phyloP scores from a whole-genome alignment of 2,329 filamentous ascomycete species.

The Gliomastix tumulicola region DNA sequence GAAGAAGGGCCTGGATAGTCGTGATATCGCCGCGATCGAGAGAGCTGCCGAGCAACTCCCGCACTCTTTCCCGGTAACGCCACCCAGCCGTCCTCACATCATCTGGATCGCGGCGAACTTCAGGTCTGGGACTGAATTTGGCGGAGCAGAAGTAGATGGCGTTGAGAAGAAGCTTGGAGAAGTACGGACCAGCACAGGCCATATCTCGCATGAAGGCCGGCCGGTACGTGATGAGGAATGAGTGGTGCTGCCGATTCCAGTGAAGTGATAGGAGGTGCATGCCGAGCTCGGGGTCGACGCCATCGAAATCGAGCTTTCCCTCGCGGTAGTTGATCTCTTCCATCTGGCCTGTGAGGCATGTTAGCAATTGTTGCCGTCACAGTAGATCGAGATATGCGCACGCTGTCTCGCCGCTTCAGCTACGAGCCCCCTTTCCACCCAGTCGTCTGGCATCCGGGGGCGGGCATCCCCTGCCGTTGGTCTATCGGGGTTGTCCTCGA shows the following conservation, averaged over 20 bases:
- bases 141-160: slow-evolving; percentile 40
- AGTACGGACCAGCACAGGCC: slow-evolving; percentile 47
- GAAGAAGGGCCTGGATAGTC: slow-evolving; percentile 44
- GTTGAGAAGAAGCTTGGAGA: slow-evolving; percentile 48
- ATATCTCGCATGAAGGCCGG: slow-evolving; percentile 46
- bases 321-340: slow-evolving; percentile 37
- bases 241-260: slow-evolving; percentile 46
- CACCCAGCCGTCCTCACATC: slow-evolving; percentile 41
- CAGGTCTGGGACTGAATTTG: slow-evolving; percentile 36
- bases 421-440: slow-evolving; percentile 36
- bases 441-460: slow-evolving; percentile 23
- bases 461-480: slow-evolving; percentile 6
- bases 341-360: slow-evolving; percentile 29
- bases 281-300: slow-evolving; percentile 41
- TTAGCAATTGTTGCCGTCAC: background rate
- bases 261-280: slow-evolving; percentile 43
- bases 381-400: slow-evolving; percentile 6
- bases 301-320: slow-evolving; percentile 46
- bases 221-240: slow-evolving; percentile 41
- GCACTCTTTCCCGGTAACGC: slow-evolving; percentile 36
- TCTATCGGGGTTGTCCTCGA: slow-evolving; percentile 26
- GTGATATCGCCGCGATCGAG: slow-evolving; percentile 43
- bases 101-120: slow-evolving; percentile 34
- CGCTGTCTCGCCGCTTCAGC: slow-evolving; percentile 38
- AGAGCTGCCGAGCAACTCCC: slow-evolving; percentile 33